Evolutionary conservation across 73 alveolate species (phyloP).

Genomic region (Paramecium pentaurelia): DNA sequence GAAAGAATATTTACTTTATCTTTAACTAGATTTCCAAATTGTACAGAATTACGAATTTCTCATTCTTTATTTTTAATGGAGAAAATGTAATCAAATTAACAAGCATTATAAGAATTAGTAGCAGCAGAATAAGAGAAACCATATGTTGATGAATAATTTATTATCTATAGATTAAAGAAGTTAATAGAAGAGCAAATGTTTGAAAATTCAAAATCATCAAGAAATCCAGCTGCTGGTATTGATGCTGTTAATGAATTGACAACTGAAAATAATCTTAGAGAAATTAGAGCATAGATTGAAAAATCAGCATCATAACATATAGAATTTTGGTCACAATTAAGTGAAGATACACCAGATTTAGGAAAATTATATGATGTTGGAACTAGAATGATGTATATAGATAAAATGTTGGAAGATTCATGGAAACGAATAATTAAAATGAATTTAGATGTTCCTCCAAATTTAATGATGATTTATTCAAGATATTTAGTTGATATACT

Average conservation of each 20-base stretch:
- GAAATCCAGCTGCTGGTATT: constrained; percentile 9
- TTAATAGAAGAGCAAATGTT: constrained; percentile 57
- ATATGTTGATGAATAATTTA: constrained; percentile 55
- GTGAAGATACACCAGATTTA: constrained; percentile 59
- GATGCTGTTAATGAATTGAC: constrained; percentile 48
- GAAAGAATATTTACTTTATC: constrained; percentile 56
- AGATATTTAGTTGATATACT: constrained; percentile 44
- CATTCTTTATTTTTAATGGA: constrained; percentile 54
- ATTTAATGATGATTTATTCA: constrained; percentile 52
- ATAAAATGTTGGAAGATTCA: constrained; percentile 35
- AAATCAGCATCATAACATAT: constrained; percentile 50
- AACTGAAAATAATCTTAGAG: constrained; percentile 15
- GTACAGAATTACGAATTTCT: constrained; percentile 48
- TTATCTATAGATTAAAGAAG: constrained; percentile 49
- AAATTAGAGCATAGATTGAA: constrained; percentile 39
- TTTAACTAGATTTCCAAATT: constrained; percentile 55
- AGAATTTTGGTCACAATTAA: constrained; percentile 59
- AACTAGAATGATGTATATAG: constrained; percentile 43
- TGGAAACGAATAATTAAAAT: constrained; percentile 49
- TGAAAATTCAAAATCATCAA: constrained; percentile 21
- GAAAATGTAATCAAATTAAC: constrained; percentile 42
- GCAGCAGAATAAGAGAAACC: constrained; percentile 59
- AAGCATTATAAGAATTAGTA: constrained; percentile 47
- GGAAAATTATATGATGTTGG: constrained; percentile 57
- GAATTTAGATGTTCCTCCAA: constrained; percentile 57